Evolutionary conservation across 805 yeast genomes (phyloP), one percentile per base, ranked within the genome.

Genomic region (Ogataea kodamae): DNA sequence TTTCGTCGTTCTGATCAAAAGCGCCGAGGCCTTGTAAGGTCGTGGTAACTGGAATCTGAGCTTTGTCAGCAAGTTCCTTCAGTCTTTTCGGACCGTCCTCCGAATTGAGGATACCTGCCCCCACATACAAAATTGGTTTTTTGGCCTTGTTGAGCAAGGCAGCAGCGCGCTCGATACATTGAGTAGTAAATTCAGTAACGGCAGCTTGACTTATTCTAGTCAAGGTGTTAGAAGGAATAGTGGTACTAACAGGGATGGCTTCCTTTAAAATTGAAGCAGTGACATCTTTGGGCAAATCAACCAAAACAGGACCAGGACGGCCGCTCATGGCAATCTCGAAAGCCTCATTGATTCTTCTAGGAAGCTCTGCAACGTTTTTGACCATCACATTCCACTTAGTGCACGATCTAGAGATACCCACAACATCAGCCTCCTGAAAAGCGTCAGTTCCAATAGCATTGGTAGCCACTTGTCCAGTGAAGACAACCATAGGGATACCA

Each of bases 321-420:
- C 98, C 98, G 39, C 84, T 66, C 25, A 85, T 82, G 42, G 97
- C 97, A 46, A 92, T 92, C 67, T 90, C 97, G 54, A 92, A 92
- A 17, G 97, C 97, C 67, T 92, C 98, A 61, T 92, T 90, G 57
- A 92, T 90, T 57, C 97, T 76, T 54, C 86, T 76, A 42, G 98
- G 98, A 49, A 92, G 70, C 65, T 92, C 98, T 35, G 89, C 90
- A 33, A 92, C 90, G 56, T 75, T 75, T 64, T 87, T 92, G 39
- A 92, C 97, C 98, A 92, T 92, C 23, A 89, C 97, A 57, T 94
- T 92, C 98, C 98, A 92, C 64, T 92, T 92, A 42, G 98, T 88
- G 71, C 98, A 92, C 6, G 96, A 80, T 59, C 98, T 77, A 4
- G 97, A 86, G 54, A 92, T 92, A 52, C 97, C 98, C 28, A 92